Conservation (phyloP, 805 yeast species). For the Barnettozyma wickerhamii region DNA sequence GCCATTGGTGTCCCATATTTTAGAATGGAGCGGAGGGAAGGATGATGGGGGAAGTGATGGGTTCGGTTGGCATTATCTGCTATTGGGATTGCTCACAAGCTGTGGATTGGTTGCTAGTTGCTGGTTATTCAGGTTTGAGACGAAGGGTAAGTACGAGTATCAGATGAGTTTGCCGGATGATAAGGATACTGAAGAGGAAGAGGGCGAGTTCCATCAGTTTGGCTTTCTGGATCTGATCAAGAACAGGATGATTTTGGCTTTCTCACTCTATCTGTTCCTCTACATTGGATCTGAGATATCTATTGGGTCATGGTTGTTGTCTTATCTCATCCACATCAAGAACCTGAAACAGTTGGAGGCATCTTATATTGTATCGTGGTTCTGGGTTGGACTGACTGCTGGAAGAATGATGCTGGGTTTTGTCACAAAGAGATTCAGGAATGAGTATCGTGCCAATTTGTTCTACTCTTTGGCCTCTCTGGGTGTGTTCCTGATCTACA, state of each 20-base stretch:
- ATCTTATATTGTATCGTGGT: constrained; percentile 65
- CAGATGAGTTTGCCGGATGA: constrained; percentile 2
- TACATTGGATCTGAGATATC: constrained; percentile 70
- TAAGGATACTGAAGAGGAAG: constrained; percentile 15
- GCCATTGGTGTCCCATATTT: constrained; percentile 47
- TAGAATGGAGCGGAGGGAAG: constrained; percentile 27
- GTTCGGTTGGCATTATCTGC: constrained; percentile 31
- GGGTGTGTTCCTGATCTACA: constrained; percentile 22
- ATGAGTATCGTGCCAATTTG: constrained; percentile 37
- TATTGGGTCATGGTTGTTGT: constrained; percentile 67
- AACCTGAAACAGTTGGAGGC: constrained; percentile 41
- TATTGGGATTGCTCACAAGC: constrained; percentile 34
- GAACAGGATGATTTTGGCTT: constrained; percentile 38
- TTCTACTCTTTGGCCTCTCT: constrained; percentile 33
- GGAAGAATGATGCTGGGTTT: constrained; percentile 60
- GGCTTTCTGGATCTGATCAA: constrained; percentile 17
- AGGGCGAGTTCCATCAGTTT: not conserved
- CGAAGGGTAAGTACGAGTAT: constrained; percentile 31
- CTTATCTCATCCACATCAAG: constrained; percentile 54
- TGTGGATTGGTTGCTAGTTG: constrained; percentile 26
- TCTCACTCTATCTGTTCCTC: constrained; percentile 51
- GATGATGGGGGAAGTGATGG: not conserved
- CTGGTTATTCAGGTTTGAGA: constrained; percentile 44
- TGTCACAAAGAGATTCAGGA: constrained; percentile 43
- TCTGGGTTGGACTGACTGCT: constrained; percentile 65